Base-by-base conservation (phyloP, 305 asterid genomes). In the Fraxinus sp. region DNA sequence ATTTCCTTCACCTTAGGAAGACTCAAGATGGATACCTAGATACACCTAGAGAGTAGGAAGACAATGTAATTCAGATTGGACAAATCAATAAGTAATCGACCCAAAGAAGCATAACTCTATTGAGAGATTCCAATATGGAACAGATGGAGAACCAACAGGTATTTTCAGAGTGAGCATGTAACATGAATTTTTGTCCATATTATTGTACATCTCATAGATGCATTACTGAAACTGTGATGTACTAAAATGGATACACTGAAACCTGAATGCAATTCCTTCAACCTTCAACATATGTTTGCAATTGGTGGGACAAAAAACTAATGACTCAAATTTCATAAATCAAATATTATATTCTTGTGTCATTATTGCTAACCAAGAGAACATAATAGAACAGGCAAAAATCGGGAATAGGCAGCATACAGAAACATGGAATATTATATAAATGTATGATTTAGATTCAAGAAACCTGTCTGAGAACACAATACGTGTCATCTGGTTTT, bases 181-280 rank as follows among this genome's bases (percentile, higher is more conserved):
- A 68, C 20, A 68, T 1, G 14, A 41, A 52, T 71, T 37, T 79
- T 57, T 13, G 26, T 76, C 72, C 9, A n/a, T 16, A 7, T 66
- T 39, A 41, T 39, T 22, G 28, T 18, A 46, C 11, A 59, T 35
- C 39, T 35, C 57, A 64, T 8, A 26, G n/a, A 64, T 76, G 20
- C 39, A 80, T 30, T 32, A 80, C 26, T n/a, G 57, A 36, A 75
- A 70, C 9, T 41, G 79, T 77, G 70, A 37, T 77, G 35, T 8
- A 22, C 28, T 74, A 83, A 49, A 83, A 46, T 39, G 26, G 43
- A 72, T 28, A 7, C 77, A 33, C 28, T 36, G 18, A 86, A 96
- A 96, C 57, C 98, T 88, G 85, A 96, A 96, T 82, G 99, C 97
- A 77, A 96, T 96, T 88, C 99, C 99, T 89, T 96, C 99, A 78